Evolutionary conservation across 345 rosid species (phyloP).

Genomic region (Acer yangbiense): DNA sequence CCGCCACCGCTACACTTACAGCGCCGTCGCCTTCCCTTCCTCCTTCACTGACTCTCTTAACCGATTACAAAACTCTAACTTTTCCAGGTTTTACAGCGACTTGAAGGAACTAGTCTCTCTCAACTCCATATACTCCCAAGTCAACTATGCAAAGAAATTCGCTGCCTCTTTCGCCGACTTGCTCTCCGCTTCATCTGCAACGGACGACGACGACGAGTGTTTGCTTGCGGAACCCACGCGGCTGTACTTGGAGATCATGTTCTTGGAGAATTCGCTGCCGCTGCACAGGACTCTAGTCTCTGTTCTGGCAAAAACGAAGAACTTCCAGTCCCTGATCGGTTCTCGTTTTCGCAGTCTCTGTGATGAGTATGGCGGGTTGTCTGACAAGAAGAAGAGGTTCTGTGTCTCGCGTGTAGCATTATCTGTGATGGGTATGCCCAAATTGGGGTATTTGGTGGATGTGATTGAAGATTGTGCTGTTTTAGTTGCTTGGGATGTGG

Average conservation of each 20-base stretch:
- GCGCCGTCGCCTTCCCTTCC: slow-evolving; percentile 72
- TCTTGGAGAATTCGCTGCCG: slow-evolving; percentile 84
- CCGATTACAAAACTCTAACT: slow-evolving; percentile 23
- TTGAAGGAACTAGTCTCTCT: slow-evolving; percentile 58
- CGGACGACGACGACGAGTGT: slow-evolving; percentile 1
- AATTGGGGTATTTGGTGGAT: slow-evolving; percentile 74
- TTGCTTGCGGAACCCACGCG: slow-evolving; percentile 43
- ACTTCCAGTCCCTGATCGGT: slow-evolving; percentile 47
- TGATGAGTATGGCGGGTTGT: slow-evolving; percentile 51
- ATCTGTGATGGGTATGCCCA: slow-evolving; percentile 89
- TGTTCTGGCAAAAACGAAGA: slow-evolving; percentile 56
- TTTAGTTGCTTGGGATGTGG: slow-evolving; percentile 69
- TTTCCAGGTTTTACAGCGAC: slow-evolving; percentile 47
- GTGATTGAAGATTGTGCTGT: slow-evolving; percentile 72
- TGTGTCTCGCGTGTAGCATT: slow-evolving; percentile 80
- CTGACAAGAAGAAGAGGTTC: slow-evolving; percentile 52
- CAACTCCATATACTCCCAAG: slow-evolving; percentile 76
- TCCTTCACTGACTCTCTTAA: slow-evolving; percentile 48
- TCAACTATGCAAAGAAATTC: slow-evolving; percentile 63
- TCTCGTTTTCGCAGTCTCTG: slow-evolving; percentile 65
- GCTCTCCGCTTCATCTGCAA: background rate
- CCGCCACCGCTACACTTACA: slow-evolving; percentile 94
- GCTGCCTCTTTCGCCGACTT: slow-evolving; percentile 52
- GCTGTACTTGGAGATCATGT: slow-evolving; percentile 66
- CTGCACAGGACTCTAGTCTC: slow-evolving; percentile 78